phyloP scores from a whole-genome alignment of 2,329 filamentous ascomycete genomes.

The Didymella pomorum region DNA sequence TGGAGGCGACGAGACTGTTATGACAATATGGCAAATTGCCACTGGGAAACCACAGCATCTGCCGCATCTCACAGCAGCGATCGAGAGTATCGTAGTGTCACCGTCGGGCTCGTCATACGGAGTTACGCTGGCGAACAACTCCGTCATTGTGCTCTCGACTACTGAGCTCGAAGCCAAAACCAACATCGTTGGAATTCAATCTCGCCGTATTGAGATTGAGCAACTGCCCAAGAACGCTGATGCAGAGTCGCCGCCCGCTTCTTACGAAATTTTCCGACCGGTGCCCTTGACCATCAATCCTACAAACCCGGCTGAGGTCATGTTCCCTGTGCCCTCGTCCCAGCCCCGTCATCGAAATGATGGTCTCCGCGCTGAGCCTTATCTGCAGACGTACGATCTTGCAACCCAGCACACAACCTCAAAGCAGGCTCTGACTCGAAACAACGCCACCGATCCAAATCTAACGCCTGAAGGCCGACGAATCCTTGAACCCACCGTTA shows the following conservation, averaged over 20 bases:
- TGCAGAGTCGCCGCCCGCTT: slow-evolving; percentile 27
- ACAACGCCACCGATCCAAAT: slow-evolving; percentile 84
- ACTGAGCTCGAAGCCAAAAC: slow-evolving; percentile 85
- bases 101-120: slow-evolving; percentile 81
- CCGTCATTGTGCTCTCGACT: slow-evolving; percentile 87
- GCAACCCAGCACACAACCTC: slow-evolving; percentile 76
- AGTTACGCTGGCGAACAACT: slow-evolving; percentile 89
- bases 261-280: slow-evolving; percentile 33
- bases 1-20: slow-evolving; percentile 85
- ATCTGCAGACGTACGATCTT: slow-evolving; percentile 88
- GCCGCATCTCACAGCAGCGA: slow-evolving; percentile 86
- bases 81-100: slow-evolving; percentile 86
- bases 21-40: slow-evolving; percentile 93
- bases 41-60: slow-evolving; percentile 83
- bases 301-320: slow-evolving; percentile 50
- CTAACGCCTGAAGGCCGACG: slow-evolving; percentile 73
- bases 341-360: slow-evolving; percentile 50
- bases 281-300: slow-evolving; percentile 55
- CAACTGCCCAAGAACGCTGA: slow-evolving; percentile 37
- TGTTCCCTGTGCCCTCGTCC: slow-evolving; percentile 62
- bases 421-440: slow-evolving; percentile 89
- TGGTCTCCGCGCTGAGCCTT: slow-evolving; percentile 59
- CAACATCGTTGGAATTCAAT: slow-evolving; percentile 84
- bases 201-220: slow-evolving; percentile 44
- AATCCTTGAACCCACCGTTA: slow-evolving; percentile 80